A percentile compares a stretch with the other conserved stretches of the same genome.
Conservation (phyloP, 225 moss, liverwort and hornwort species). For the Asterella californica region DNA sequence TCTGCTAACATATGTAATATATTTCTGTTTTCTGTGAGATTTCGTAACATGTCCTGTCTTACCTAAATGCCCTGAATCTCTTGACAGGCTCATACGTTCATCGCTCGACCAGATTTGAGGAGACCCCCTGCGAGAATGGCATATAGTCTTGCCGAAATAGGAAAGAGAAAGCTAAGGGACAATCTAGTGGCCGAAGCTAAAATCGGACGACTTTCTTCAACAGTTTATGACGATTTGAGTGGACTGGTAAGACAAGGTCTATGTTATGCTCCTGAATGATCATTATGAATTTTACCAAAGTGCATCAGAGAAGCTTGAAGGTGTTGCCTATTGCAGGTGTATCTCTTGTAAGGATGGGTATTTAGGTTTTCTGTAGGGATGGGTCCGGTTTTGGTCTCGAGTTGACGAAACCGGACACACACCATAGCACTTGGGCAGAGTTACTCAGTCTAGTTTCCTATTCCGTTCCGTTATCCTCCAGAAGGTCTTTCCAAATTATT, state of each 20-base stretch:
- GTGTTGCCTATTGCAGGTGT: not conserved
- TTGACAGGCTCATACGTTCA: constrained; percentile 43
- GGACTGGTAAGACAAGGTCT: constrained; percentile 60
- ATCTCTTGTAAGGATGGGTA: not conserved
- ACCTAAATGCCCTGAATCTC: not conserved
- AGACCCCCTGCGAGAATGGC: constrained; percentile 90
- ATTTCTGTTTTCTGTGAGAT: not conserved
- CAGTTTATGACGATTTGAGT: constrained; percentile 86
- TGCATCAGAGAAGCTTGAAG: not conserved
- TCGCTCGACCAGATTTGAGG: constrained; percentile 85
- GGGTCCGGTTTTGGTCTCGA: too few species aligned
- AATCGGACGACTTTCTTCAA: constrained; percentile 82
- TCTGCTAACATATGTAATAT: too few species aligned
- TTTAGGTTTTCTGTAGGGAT: not conserved
- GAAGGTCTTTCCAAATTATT: too few species aligned
- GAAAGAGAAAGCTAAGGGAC: constrained; percentile 68
- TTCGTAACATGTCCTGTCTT: not conserved
- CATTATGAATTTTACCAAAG: not conserved
- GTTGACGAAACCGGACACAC: too few species aligned
- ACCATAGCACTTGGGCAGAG: too few species aligned
- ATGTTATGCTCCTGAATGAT: not conserved
- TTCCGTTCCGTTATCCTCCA: too few species aligned
- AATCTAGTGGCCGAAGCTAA: constrained; percentile 81
- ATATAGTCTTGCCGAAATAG: constrained; percentile 76
- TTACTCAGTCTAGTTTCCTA: too few species aligned